Conservation (phyloP, 208 protist species). For the Leishmania braziliensis region DNA sequence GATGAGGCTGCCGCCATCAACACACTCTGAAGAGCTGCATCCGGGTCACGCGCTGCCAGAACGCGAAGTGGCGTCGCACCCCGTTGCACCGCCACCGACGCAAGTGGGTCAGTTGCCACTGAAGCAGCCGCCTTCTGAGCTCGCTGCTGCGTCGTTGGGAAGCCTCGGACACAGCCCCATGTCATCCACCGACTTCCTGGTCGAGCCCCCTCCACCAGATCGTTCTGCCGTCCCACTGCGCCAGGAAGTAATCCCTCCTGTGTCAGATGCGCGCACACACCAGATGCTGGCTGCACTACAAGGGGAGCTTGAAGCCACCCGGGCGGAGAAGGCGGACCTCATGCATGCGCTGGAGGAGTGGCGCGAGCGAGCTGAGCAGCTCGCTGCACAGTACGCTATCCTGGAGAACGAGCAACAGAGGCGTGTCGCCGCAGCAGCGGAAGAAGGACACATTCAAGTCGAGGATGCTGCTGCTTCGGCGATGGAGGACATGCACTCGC, state of each 20-base stretch:
- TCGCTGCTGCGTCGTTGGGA: constrained; percentile 1
- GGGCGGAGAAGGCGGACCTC: constrained; percentile 7
- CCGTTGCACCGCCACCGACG: not conserved
- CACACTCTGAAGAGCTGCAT: not conserved
- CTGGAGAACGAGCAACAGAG: constrained; percentile 16
- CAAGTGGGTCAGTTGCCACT: not conserved
- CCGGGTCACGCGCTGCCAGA: too few relatives aligned
- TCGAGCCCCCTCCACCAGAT: not conserved
- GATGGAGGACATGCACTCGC: constrained; percentile 1
- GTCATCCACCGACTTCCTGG: not conserved
- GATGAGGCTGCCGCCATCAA: not conserved
- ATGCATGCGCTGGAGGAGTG: constrained; percentile 11
- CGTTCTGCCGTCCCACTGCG: not conserved
- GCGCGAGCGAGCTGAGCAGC: constrained; percentile 28
- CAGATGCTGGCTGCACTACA: constrained; percentile 18
- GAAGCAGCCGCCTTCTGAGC: not conserved
- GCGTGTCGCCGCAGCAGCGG: not conserved
- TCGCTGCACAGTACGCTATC: constrained; percentile 10
- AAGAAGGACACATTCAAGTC: constrained; percentile 6
- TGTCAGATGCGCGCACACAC: not conserved
- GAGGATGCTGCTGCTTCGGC: constrained; percentile 1
- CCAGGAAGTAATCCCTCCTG: not conserved
- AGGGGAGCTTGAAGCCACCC: constrained; percentile 21
- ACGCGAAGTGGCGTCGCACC: not conserved
- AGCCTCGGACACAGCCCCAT: not conserved